phyloP scores from a whole-genome alignment of 2,329 filamentous ascomycete genomes.

The Cladosporium sp. region DNA sequence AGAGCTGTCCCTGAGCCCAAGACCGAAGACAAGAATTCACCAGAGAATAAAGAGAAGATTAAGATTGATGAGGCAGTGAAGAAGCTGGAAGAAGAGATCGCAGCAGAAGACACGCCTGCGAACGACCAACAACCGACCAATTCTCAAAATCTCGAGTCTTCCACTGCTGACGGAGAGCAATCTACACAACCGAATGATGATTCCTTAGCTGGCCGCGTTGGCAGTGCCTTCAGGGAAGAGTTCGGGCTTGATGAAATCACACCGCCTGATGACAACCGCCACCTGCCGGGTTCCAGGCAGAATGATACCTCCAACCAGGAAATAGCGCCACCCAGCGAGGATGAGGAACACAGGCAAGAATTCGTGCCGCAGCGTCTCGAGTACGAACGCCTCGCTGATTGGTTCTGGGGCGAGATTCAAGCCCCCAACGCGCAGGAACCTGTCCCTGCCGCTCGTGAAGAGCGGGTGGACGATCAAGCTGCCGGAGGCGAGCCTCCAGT shows the following conservation, averaged over 20 bases:
- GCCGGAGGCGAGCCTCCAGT: slow-evolving; percentile 63
- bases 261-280: slow-evolving; percentile 13
- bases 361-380: not conserved
- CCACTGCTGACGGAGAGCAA: slow-evolving; percentile 8
- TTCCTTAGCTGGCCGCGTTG: slow-evolving; percentile 22
- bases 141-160: slow-evolving; percentile 15
- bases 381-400: slow-evolving; percentile 41
- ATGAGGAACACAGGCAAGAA: not conserved
- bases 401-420: slow-evolving; percentile 51
- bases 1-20: slow-evolving; percentile 27
- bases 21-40: not conserved
- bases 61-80: slow-evolving; percentile 20
- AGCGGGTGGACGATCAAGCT: slow-evolving; percentile 60
- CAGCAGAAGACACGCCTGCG: not conserved
- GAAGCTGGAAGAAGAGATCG: slow-evolving; percentile 23
- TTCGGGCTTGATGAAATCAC: slow-evolving; percentile 27
- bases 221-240: slow-evolving; percentile 29
- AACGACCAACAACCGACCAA: not conserved
- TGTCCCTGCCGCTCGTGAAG: slow-evolving; percentile 55
- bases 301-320: not conserved
- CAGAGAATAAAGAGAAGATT: slow-evolving; percentile 20
- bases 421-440: slow-evolving; percentile 25
- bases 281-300: not conserved
- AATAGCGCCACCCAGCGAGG: not conserved
- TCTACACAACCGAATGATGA: slow-evolving; percentile 15